A percentile compares a stretch with the other conserved stretches of the same genome.
Conservation (phyloP, 306 rosid genomes). For the Abrus precatorius region DNA sequence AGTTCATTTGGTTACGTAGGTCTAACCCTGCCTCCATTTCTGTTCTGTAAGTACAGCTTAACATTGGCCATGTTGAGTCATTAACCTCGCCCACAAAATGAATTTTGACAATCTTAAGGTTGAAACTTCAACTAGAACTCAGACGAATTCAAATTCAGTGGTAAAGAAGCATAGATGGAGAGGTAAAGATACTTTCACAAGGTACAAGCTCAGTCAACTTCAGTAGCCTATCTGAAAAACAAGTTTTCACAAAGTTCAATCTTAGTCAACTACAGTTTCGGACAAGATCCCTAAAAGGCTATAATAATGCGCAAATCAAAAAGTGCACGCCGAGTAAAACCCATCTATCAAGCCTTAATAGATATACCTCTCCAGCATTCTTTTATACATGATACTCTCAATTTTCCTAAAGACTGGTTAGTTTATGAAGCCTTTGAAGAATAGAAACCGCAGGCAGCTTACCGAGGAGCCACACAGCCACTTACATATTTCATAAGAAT, state of each 20-base stretch:
- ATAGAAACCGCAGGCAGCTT: slow-evolving; percentile 11
- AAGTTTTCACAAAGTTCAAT: slow-evolving; percentile 22
- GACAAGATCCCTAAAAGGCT: not conserved
- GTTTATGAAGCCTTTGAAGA: slow-evolving; percentile 23
- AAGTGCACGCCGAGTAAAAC: not conserved
- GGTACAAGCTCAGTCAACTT: slow-evolving; percentile 30
- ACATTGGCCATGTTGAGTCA: not conserved
- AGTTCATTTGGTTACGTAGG: too few species aligned
- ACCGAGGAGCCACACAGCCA: slow-evolving; percentile 20
- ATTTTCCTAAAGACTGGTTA: slow-evolving; percentile 10
- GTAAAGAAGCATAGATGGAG: not conserved
- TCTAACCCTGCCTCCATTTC: not conserved
- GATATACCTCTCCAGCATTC: slow-evolving; percentile 17
- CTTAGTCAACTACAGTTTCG: slow-evolving; percentile 11
- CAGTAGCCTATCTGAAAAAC: not conserved
- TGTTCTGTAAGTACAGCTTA: slow-evolving; percentile 1
- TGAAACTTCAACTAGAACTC: slow-evolving; percentile 11
- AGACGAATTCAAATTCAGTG: not conserved
- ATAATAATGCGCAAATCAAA: slow-evolving; percentile 23
- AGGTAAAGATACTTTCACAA: not conserved
- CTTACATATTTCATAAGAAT: slow-evolving; percentile 3
- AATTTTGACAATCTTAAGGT: not conserved
- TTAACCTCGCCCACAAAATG: not conserved
- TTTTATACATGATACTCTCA: slow-evolving; percentile 17
- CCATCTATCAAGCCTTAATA: not conserved